Evolutionary conservation across 179 eudicot genomes (phyloP).

Genomic region (Corrigiola litoralis): DNA sequence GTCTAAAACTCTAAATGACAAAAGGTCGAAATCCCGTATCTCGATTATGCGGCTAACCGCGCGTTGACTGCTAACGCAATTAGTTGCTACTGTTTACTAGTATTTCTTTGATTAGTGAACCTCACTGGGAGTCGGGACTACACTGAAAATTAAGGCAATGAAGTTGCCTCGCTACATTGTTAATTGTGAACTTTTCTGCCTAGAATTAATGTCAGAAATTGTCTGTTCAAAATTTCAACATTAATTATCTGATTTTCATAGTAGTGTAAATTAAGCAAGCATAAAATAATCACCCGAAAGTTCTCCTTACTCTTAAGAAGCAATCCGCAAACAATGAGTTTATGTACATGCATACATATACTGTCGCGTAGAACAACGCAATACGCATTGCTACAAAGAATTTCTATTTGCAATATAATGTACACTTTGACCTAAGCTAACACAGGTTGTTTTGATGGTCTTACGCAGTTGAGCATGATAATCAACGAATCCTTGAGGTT

Average conservation of each 20-base stretch:
- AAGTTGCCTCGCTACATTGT: constrained; percentile 1
- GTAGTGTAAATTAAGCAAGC: not conserved
- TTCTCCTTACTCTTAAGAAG: not conserved
- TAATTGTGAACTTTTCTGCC: constrained; percentile 6
- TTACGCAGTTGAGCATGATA: constrained; percentile 69
- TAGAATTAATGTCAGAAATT: constrained; percentile 21
- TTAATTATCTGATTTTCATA: not conserved
- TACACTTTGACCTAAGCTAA: not conserved
- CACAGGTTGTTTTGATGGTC: not conserved
- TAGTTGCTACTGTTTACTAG: no score
- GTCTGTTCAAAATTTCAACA: constrained; percentile 9
- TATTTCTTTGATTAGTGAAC: not conserved
- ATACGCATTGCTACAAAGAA: not conserved
- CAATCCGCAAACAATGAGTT: not conserved
- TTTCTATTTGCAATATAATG: not conserved
- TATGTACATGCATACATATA: not conserved
- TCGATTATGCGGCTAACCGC: no score
- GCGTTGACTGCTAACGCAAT: not conserved
- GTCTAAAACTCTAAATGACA: no score
- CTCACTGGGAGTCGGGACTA: not conserved
- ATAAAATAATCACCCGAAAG: not conserved
- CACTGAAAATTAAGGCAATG: constrained; percentile 12
- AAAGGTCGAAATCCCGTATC: no score
- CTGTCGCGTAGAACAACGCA: not conserved
- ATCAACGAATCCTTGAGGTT: constrained; percentile 76